These are phyloP conservation scores for Stagonosporopsis rhizophila DNA, from an alignment of 2,329 filamentous ascomycete genomes.

Conservation along the genomic window DNA sequence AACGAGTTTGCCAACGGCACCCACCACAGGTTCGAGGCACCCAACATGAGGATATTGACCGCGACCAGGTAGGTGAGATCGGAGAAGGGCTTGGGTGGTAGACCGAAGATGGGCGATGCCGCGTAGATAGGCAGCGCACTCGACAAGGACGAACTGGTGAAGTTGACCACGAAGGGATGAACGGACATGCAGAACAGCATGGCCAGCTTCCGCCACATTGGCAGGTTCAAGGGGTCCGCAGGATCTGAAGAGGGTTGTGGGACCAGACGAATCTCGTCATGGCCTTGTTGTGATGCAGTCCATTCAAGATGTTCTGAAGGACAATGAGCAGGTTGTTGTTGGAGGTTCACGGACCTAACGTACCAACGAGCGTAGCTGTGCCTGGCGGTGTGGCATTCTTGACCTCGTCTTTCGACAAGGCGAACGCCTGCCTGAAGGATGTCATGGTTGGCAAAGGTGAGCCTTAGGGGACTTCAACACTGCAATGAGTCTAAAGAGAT, in stretches of 20 bases:
- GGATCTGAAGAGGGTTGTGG: slow-evolving; percentile 51
- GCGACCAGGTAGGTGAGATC: slow-evolving; percentile 48
- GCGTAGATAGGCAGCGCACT: slow-evolving; percentile 48
- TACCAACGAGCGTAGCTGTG: slow-evolving; percentile 50
- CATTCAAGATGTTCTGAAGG: slow-evolving; percentile 40
- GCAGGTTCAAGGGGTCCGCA: slow-evolving; percentile 52
- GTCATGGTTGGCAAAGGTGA: slow-evolving; percentile 35
- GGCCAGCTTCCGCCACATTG: slow-evolving; percentile 44
- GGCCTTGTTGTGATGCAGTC: slow-evolving; percentile 38
- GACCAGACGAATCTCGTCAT: slow-evolving; percentile 49
- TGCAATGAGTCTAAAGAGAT: not conserved
- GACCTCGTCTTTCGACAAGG: slow-evolving; percentile 50
- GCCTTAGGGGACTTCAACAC: not conserved
- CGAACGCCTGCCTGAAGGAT: slow-evolving; percentile 45
- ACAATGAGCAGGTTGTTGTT: slow-evolving; percentile 3
- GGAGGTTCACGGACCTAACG: not conserved
- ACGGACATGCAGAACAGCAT: slow-evolving; percentile 49
- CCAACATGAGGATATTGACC: slow-evolving; percentile 50
- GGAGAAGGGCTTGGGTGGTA: slow-evolving; percentile 41
- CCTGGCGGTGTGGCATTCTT: slow-evolving; percentile 50
- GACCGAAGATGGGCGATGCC: slow-evolving; percentile 39
- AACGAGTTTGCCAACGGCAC: slow-evolving; percentile 52
- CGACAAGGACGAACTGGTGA: slow-evolving; percentile 46
- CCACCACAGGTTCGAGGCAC: slow-evolving; percentile 51
- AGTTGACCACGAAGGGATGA: slow-evolving; percentile 49